Evolutionary conservation across 108 stramenopile species (phyloP).

Genomic region (Aurantiochytrium sp.): DNA sequence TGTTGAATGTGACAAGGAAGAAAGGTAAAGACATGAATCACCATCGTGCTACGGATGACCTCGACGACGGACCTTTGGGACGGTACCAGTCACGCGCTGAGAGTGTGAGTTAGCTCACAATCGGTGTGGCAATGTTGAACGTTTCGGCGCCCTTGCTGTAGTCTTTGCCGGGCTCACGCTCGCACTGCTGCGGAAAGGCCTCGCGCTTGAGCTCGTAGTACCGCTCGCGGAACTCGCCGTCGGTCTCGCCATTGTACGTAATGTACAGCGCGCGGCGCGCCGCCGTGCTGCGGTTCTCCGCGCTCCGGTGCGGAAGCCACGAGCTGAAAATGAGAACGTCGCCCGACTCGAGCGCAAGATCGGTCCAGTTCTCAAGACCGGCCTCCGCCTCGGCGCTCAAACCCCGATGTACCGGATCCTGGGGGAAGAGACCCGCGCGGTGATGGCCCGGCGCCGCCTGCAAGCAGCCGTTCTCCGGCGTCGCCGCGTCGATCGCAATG

Average conservation of each 20-base stretch:
- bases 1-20: too few relatives aligned
- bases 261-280: constrained; percentile 30
- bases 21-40: too few relatives aligned
- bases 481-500: constrained; percentile 37
- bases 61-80: too few relatives aligned
- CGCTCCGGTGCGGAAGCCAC: constrained; percentile 33
- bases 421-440: constrained; percentile 15
- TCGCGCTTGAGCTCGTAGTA: constrained; percentile 35
- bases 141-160: constrained; percentile 2
- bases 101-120: not conserved
- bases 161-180: constrained; percentile 10
- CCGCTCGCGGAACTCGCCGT: constrained; percentile 33
- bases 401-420: not conserved
- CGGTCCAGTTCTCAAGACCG: not conserved
- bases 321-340: constrained; percentile 32
- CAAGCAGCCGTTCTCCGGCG: constrained; percentile 33
- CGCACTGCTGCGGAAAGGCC: not conserved
- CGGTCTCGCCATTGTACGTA: constrained; percentile 34
- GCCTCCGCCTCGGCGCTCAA: constrained; percentile 31
- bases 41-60: too few relatives aligned
- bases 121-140: constrained; percentile 30
- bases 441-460: constrained; percentile 31
- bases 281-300: not conserved
- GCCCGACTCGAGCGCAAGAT: not conserved
- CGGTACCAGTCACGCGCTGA: too few relatives aligned